Base-by-base conservation (phyloP, 2,329 filamentous ascomycete genomes). In the Fusarium stilboides region DNA sequence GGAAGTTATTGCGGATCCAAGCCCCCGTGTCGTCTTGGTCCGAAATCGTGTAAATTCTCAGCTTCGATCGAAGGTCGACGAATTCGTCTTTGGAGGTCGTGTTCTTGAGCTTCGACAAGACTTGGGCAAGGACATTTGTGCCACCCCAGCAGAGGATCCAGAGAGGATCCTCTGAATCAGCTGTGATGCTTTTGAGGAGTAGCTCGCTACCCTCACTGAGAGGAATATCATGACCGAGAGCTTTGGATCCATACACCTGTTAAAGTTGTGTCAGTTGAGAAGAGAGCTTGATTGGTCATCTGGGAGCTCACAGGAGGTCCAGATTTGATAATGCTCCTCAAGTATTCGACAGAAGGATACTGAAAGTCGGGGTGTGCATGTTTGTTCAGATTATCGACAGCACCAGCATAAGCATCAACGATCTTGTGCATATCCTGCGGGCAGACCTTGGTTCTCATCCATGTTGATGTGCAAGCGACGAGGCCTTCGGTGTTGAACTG, bases 11-110 rank as follows among this genome's bases (percentile, higher is more conserved):
- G 17, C 87, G 83, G 36, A 89, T 85, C 87, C 86, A 89, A 1
- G 81, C 76, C 0, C 86, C 86, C 0, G 84, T 83, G 63, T 89
- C 83, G 63, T 89, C 87, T 67, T 89, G 87, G 65, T 89, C 87
- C 8, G 85, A 88, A 56, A 89, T 88, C 36, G 86, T 77, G 72
- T 88, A 88, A 10, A 87, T 80, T 14, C 85, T 78, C 5, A 88
- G 73, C 64, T 82, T 83, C 5, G 76, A 67, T 3, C 79, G 75
- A 22, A 87, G 76, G 1, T 57, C 60, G 1, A 77, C 74, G 2
- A 80, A 75, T 1, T 83, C 79, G 40, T 15, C 71, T 61, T 43
- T 75, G 61, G 68, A 62, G 70, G 17, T 73, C 8, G 59, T 65
- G 8, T 62, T 15, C 26, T 62, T 63, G 40, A 83, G 79, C 17